Evolutionary conservation across 73 alveolate genomes (phyloP).

Genomic region (Paramecium biaurelia): DNA sequence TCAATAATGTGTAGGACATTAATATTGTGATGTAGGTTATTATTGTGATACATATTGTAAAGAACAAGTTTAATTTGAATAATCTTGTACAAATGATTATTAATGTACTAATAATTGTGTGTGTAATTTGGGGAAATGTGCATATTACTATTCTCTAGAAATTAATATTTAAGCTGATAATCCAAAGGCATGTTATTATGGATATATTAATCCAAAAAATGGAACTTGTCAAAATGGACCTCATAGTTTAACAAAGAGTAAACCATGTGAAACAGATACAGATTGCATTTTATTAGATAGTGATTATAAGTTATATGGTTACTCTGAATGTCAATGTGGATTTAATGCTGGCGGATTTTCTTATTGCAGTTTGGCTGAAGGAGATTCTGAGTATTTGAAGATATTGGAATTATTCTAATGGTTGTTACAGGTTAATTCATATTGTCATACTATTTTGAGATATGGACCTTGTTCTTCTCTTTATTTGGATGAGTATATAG

Average conservation of each 20-base stretch:
- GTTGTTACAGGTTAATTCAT: constrained; percentile 39
- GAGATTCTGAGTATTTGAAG: constrained; percentile 55
- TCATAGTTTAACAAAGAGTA: constrained; percentile 37
- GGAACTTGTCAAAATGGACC: constrained; percentile 53
- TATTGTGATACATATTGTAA: constrained; percentile 48
- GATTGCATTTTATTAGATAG: constrained; percentile 54
- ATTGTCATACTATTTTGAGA: constrained; percentile 61
- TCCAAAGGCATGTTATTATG: constrained; percentile 49
- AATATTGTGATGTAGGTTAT: constrained; percentile 59
- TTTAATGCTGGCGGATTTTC: constrained; percentile 65
- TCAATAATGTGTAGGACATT: constrained; percentile 40
- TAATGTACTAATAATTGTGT: constrained; percentile 60
- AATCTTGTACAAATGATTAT: constrained; percentile 46
- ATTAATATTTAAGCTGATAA: constrained; percentile 43
- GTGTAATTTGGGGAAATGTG: constrained; percentile 53
- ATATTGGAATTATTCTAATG: constrained; percentile 1
- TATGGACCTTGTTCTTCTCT: constrained; percentile 52
- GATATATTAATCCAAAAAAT: constrained; percentile 21
- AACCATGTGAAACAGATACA: constrained; percentile 45
- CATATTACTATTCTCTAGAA: constrained; percentile 58
- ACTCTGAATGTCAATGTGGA: constrained; percentile 63
- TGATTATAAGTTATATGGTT: neutral
- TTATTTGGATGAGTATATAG: constrained; percentile 40
- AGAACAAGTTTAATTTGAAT: constrained; percentile 23
- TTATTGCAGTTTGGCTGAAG: constrained; percentile 63